phyloP scores from a whole-genome alignment of 2,329 filamentous ascomycete species.

The Aspergillus spinulosporus region DNA sequence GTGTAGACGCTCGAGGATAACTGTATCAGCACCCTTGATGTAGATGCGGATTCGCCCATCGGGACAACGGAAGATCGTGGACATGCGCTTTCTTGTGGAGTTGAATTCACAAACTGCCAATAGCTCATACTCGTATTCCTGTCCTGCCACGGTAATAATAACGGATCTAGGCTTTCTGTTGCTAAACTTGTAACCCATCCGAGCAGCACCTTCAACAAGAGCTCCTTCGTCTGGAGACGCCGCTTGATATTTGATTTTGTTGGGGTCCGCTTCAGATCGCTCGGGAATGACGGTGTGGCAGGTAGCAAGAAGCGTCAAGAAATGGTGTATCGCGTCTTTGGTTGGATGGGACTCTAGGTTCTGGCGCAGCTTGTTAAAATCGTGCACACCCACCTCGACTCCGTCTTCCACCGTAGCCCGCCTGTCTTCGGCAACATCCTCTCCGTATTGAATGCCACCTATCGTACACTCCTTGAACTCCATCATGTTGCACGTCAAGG shows the following conservation, averaged over 20 bases:
- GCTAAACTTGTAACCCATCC: slow-evolving; percentile 83
- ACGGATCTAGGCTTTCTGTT: slow-evolving; percentile 88
- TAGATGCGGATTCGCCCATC: slow-evolving; percentile 94
- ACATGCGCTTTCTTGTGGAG: slow-evolving; percentile 96
- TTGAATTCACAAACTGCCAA: slow-evolving; percentile 99
- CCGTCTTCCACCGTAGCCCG: slow-evolving; percentile 77
- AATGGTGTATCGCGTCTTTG: slow-evolving; percentile 72
- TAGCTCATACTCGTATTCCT: slow-evolving; percentile 79
- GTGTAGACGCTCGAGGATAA: slow-evolving; percentile 87
- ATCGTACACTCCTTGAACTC: slow-evolving; percentile 96
- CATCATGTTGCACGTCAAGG: slow-evolving; percentile 98
- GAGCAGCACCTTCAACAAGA: slow-evolving; percentile 85
- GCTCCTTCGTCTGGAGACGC: slow-evolving; percentile 96
- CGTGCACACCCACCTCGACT: slow-evolving; percentile 74
- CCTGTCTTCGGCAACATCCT: slow-evolving; percentile 87
- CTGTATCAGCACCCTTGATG: slow-evolving; percentile 95
- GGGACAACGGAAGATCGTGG: slow-evolving; percentile 91
- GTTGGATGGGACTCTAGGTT: slow-evolving; percentile 67
- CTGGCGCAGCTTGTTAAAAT: slow-evolving; percentile 72
- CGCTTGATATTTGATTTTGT: slow-evolving; percentile 93
- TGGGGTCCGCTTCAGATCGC: slow-evolving; percentile 71
- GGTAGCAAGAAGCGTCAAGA: slow-evolving; percentile 79
- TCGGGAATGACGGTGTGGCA: slow-evolving; percentile 99
- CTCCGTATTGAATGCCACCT: slow-evolving; percentile 88
- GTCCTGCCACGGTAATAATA: slow-evolving; percentile 73